These are phyloP conservation scores for Cucumis hystrix DNA, from an alignment of 306 rosid species.

Conservation along the genomic window DNA sequence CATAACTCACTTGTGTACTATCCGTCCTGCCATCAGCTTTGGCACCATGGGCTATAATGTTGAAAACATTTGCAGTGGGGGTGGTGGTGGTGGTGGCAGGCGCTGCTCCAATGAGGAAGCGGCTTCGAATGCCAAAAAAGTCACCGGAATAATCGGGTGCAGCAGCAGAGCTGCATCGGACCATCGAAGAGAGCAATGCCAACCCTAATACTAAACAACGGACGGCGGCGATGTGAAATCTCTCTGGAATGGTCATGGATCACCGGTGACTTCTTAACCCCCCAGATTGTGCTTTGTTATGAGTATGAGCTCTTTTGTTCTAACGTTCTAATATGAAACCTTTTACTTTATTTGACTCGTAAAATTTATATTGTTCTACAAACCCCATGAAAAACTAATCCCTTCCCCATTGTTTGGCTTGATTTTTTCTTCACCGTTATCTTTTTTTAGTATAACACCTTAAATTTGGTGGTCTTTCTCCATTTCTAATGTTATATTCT, in stretches of 20 bases:
- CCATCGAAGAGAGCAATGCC: constrained; percentile 13
- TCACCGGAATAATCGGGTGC: not conserved
- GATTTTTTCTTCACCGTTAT: not conserved
- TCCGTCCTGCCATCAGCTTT: not conserved
- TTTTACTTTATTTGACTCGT: not conserved
- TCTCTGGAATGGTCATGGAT: constrained; percentile 2
- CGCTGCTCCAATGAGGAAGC: not conserved
- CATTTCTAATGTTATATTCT: not conserved
- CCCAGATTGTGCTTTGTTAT: not conserved
- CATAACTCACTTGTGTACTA: not conserved
- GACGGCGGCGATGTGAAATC: not conserved
- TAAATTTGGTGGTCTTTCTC: not conserved
- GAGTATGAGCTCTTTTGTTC: not conserved
- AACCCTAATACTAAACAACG: constrained; percentile 7
- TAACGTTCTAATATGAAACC: not conserved
- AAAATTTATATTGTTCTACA: not conserved
- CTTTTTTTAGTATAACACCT: not conserved
- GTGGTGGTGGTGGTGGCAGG: not conserved
- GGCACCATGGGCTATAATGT: not conserved
- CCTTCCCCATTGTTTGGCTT: not conserved
- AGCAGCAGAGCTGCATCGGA: not conserved
- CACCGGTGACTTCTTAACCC: not conserved
- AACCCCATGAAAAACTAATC: not conserved
- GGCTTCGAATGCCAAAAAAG: not conserved
- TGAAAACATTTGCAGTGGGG: not conserved